These are phyloP conservation scores for Scolecobasidium constrictum DNA, from an alignment of 2,329 filamentous ascomycete species.

Conservation along the genomic window DNA sequence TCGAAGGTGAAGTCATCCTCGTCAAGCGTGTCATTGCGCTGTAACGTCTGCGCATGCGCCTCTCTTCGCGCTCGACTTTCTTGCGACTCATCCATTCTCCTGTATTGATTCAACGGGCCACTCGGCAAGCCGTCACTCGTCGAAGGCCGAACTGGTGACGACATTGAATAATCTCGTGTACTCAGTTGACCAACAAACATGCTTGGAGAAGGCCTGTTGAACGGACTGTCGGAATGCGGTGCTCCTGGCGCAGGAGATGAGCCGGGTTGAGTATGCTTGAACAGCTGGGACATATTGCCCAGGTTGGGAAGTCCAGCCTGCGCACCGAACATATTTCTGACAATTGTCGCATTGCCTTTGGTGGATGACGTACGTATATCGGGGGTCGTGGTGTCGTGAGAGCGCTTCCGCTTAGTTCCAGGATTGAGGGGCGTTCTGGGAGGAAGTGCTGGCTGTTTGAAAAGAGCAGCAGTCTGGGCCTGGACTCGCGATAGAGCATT, in stretches of 20 bases:
- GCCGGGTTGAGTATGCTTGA: slow-evolving; percentile 7
- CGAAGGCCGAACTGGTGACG: slow-evolving; percentile 2
- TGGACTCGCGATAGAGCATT: neutral
- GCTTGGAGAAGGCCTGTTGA: slow-evolving; percentile 10
- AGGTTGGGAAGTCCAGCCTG: no score
- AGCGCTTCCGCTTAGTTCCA: slow-evolving; percentile 9
- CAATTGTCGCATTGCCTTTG: slow-evolving; percentile 9
- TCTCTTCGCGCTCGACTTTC: slow-evolving; percentile 1
- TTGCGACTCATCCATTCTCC: slow-evolving; percentile 9
- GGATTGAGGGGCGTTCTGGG: slow-evolving; percentile 9
- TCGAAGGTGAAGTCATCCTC: slow-evolving; percentile 3
- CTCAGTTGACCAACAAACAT: neutral
- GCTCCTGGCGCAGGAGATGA: slow-evolving; percentile 8
- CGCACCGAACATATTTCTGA: slow-evolving; percentile 4
- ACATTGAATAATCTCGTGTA: neutral
- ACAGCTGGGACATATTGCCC: slow-evolving; percentile 6
- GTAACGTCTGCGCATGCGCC: neutral
- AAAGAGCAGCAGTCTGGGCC: neutral
- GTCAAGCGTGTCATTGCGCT: slow-evolving; percentile 1
- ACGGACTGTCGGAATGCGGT: slow-evolving; percentile 8
- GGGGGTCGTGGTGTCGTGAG: slow-evolving; percentile 1
- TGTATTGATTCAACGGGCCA: slow-evolving; percentile 9
- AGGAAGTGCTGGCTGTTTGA: neutral
- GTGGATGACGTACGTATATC: slow-evolving; percentile 3
- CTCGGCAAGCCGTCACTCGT: neutral